Base-by-base conservation (phyloP, 768 basidiomycete genomes). In the Psilocybe tampanensis region DNA sequence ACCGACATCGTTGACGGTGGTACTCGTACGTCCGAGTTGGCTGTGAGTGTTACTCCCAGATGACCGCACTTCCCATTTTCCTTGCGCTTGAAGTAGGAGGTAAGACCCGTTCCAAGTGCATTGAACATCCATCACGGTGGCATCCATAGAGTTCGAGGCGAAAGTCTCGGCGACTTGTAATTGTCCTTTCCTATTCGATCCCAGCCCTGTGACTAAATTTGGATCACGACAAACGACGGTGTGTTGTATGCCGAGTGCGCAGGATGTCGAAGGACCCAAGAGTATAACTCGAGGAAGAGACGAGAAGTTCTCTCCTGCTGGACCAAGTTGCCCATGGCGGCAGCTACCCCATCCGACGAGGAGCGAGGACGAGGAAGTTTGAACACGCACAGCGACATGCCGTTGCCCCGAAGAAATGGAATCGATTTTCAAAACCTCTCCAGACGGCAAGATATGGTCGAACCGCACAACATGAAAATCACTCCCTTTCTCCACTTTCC, bases 41-140 rank as follows among this genome's bases (percentile, higher is more conserved):
- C 89, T 86, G 60, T 84, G 81, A 24, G 82, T 71, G 59, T 81
- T 82, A 19, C 85, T 88, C 4, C 81, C 82, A 2, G 83, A 79
- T 13, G 82, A 72, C 23, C 83, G 58, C 23, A 76, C 54, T 24
- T 55, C 59, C 54, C 56, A 57, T 11, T 47, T 52, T 13, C 60
- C 68, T 36, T 52, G 53, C 39, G 64, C 56, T 13, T 65, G 54
- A 1, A 66, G 55, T 2, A 80, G 69, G 26, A 78, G 66, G 62
- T 87, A 92, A 9, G 90, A 89, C 11, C 90, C 88, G 59, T 90
- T 91, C 93, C 93, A 94, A 2, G 91, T 90, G 63, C 88, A 90
- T 2, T 73, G 80, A 26, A 88, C 70, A 9, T 62, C 21, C 42
- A 42, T 45, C 15, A 59, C 34, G 54, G 58, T 13, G 77, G 69